Percentiles rank a stretch among this genome's conserved stretches.
Conservation (phyloP, 495 filamentous ascomycete species). For the Aspergillus leporis region DNA sequence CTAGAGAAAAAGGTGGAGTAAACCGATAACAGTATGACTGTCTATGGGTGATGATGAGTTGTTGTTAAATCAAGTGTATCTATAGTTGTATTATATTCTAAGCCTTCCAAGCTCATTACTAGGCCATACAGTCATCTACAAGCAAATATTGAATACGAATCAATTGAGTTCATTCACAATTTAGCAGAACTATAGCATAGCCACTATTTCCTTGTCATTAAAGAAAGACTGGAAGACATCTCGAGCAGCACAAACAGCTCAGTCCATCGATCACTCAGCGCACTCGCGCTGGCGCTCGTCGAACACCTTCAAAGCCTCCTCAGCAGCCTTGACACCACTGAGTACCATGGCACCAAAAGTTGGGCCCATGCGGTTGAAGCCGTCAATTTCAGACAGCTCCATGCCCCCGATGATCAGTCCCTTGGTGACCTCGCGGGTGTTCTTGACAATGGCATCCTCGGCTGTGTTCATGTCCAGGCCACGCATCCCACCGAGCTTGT, state of each 20-base stretch:
- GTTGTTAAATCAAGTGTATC: not conserved
- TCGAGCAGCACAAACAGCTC: not conserved
- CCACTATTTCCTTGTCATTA: conserved; percentile 1
- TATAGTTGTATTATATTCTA: not conserved
- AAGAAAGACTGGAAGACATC: conserved; percentile 9
- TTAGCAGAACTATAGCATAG: not conserved
- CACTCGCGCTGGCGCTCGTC: conserved; percentile 70
- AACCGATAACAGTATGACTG: not conserved
- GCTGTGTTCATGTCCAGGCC: conserved; percentile 87
- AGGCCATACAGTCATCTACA: not conserved
- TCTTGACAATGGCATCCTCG: conserved; percentile 89
- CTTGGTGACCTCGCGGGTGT: conserved; percentile 80
- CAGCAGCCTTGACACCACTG: conserved; percentile 82
- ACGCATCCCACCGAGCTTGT: conserved; percentile 86
- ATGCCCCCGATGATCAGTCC: conserved; percentile 91
- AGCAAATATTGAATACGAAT: conserved; percentile 1
- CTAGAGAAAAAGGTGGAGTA: conserved; percentile 1
- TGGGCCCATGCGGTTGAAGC: conserved; percentile 81
- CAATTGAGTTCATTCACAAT: conserved; percentile 6
- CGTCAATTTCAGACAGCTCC: conserved; percentile 89
- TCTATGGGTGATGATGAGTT: not conserved
- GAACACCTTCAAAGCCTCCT: conserved; percentile 76
- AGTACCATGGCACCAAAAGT: conserved; percentile 84
- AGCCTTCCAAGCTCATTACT: no score
- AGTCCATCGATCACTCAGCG: conserved; percentile 34